A percentile compares a stretch with the other conserved stretches of the same genome.
These are phyloP conservation scores for Musa itinerans DNA, from an alignment of 176 grass and related monocot genomes.

Conservation along the genomic window DNA sequence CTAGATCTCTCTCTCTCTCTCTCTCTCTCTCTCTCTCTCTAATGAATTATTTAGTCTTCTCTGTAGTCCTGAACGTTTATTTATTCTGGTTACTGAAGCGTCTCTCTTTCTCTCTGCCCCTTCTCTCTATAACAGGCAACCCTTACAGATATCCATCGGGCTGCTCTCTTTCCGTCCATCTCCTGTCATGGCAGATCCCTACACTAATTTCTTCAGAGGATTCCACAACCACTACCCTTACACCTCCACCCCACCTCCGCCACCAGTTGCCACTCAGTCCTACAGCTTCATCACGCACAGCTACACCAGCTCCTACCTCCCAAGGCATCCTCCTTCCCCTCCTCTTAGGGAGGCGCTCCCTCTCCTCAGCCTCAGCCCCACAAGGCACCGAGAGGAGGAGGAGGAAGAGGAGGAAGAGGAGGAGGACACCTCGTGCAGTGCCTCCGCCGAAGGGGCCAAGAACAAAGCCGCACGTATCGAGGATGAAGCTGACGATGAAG, in stretches of 20 bases:
- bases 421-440: background rate
- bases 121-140: background rate
- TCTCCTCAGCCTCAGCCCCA: constrained; percentile 5
- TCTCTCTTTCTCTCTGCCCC: background rate
- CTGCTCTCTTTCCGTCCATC: constrained; percentile 1
- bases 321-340: background rate
- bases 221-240: background rate
- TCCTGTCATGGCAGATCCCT: constrained; percentile 23
- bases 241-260: background rate
- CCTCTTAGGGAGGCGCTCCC: constrained; percentile 1
- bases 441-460: constrained; percentile 25
- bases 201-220: constrained; percentile 5
- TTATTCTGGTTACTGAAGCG: background rate
- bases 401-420: background rate
- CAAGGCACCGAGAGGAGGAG: background rate
- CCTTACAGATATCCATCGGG: background rate
- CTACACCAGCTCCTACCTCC: background rate
- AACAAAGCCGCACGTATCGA: constrained; percentile 32
- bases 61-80: no score
- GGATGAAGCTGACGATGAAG: constrained; percentile 53
- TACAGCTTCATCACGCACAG: background rate
- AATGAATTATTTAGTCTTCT: background rate
- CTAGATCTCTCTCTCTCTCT: background rate
- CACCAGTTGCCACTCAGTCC: background rate
- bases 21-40: background rate